These are phyloP conservation scores for Clavaria fumosa DNA, from an alignment of 768 basidiomycete genomes.

Conservation along the genomic window DNA sequence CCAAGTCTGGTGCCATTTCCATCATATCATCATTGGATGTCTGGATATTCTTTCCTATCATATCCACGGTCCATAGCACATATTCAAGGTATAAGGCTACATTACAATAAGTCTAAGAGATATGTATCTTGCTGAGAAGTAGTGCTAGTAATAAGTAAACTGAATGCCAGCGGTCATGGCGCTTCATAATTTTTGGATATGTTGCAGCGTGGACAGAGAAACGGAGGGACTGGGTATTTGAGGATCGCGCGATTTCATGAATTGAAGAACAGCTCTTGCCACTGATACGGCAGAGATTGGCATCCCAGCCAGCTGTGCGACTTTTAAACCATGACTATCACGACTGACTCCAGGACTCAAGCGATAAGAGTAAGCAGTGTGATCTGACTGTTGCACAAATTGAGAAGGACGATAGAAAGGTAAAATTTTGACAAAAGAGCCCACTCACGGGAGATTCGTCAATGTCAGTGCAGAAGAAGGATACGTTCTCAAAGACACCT, in stretches of 20 bases:
- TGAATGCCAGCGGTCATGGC: too few species aligned
- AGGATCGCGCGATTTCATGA: slow-evolving; percentile 20
- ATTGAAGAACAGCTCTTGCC: slow-evolving; percentile 37
- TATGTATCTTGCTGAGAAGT: too few species aligned
- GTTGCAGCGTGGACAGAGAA: too few species aligned
- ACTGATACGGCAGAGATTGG: slow-evolving; percentile 45
- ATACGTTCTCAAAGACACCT: slow-evolving; percentile 43
- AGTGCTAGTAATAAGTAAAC: too few species aligned
- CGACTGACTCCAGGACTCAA: slow-evolving; percentile 74
- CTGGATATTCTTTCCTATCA: too few species aligned
- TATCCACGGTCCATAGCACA: too few species aligned
- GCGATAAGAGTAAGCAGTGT: slow-evolving; percentile 74
- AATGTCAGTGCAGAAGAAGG: slow-evolving; percentile 84
- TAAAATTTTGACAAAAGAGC: neutral
- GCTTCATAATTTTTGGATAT: too few species aligned
- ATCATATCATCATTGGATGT: too few species aligned
- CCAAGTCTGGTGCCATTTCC: too few species aligned
- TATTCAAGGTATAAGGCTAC: too few species aligned
- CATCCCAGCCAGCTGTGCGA: slow-evolving; percentile 78
- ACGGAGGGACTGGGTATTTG: too few species aligned
- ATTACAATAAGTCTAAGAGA: too few species aligned
- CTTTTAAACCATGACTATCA: slow-evolving; percentile 83
- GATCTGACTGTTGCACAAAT: slow-evolving; percentile 48
- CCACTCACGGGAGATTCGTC: slow-evolving; percentile 55
- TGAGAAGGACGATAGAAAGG: neutral